phyloP scores from a whole-genome alignment of 139 green algal species.

The Axilococcus clingmanii region DNA sequence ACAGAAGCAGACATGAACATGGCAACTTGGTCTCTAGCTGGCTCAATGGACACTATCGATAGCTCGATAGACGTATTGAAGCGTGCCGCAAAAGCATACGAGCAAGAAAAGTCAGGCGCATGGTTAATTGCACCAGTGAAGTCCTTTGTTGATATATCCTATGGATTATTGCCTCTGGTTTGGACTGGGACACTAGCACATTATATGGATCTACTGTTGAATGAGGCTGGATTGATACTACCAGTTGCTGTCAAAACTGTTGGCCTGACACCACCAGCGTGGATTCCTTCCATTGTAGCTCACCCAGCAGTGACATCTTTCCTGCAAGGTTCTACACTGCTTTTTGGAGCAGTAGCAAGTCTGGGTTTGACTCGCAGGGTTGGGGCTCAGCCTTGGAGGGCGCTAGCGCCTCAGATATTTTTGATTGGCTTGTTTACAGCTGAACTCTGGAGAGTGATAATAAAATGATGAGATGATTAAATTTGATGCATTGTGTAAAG shows the following conservation, averaged over 20 bases:
- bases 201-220: constrained; percentile 38
- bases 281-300: constrained; percentile 11
- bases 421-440: constrained; percentile 38
- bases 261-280: constrained; percentile 10
- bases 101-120: too few relatives aligned
- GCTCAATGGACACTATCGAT: background rate
- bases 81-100: background rate
- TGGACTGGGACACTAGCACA: constrained; percentile 37
- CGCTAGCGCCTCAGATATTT: constrained; percentile 31
- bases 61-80: background rate
- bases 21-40: background rate
- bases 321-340: constrained; percentile 40
- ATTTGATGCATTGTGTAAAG: too few relatives aligned
- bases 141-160: constrained; percentile 48
- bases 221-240: constrained; percentile 32
- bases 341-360: constrained; percentile 24
- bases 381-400: constrained; percentile 30
- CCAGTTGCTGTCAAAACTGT: constrained; percentile 14
- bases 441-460: constrained; percentile 53
- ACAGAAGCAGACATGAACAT: background rate
- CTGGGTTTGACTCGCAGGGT: constrained; percentile 48
- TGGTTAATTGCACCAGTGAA: background rate
- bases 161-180: constrained; percentile 58
- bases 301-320: constrained; percentile 6
- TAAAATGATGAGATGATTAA: constrained; percentile 4